Base-by-base conservation (phyloP, 208 protist species). In the Crithidia expoeki region DNA sequence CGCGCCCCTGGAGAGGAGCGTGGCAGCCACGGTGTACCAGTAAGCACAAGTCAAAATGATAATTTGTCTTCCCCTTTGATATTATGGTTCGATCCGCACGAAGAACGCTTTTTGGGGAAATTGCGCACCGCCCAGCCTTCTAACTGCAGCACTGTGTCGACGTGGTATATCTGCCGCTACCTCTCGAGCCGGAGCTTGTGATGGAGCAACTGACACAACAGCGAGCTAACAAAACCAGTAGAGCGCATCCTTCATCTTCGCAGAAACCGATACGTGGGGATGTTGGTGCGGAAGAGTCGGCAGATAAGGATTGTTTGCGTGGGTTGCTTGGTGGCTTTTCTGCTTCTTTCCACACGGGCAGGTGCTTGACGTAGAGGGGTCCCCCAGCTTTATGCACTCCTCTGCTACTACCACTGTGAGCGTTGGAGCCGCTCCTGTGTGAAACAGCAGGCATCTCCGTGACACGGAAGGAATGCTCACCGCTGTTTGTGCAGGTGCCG, bases 121-220 rank as follows among this genome's bases (percentile, higher is more conserved):
- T 52, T 34, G 44, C 28, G 1, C 58, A 64, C 10, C 58, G 42
- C 4, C 27, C 50, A 27, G 21, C 58, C 9, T 64, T 64, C n/a
- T 30, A 50, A 28, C 58, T 64, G 2, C 58, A 53, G 1, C 58
- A 64, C 58, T 64, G 58, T 44, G 42, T 64, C 44, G 58, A 64
- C 44, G 58, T 64, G 7, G 38, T 28, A 11, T 64, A 64, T 19
- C 58, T 64, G 42, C 58, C 42, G 11, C 58, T 64, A 14, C 58
- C 58, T 12, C 58, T 64, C 28, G 58, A 44, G 17, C 27, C 38
- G 5, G 58, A 64, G 58, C 58, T 64, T 10, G 42, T 64, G 11
- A 44, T 44, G 12, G 40, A 64, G 58, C 38, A 28, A 12, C 58
- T 44, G 23, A 36, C 40, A 12, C 27, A 62, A 28, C 36, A n/a